phyloP scores from a whole-genome alignment of 306 rosid genomes.

The Glycine latifolia region DNA sequence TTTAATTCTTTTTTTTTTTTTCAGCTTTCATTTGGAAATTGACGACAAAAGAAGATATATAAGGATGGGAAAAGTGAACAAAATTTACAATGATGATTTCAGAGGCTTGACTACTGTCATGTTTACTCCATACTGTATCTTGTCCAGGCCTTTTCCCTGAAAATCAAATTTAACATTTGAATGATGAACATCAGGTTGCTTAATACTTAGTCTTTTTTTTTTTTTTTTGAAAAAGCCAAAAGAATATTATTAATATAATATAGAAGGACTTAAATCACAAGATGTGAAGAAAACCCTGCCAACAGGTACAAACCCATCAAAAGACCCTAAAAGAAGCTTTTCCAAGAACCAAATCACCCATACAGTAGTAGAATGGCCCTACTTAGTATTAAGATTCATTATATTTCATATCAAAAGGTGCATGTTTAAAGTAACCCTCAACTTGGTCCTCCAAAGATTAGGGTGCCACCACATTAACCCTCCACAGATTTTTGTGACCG shows the following conservation, averaged over 20 bases:
- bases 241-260: too few species aligned
- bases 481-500: neutral
- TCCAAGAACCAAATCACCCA: too few species aligned
- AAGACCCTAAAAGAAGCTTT: too few species aligned
- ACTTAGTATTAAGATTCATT: constrained; percentile 12
- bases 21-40: constrained; percentile 33
- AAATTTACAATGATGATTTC: constrained; percentile 78
- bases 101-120: constrained; percentile 71
- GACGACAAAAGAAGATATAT: constrained; percentile 6
- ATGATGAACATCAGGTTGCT: constrained; percentile 22
- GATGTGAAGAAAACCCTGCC: too few species aligned
- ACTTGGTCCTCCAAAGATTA: neutral
- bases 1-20: neutral
- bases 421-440: constrained; percentile 23
- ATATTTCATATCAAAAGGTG: constrained; percentile 39
- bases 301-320: too few species aligned
- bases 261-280: too few species aligned
- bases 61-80: constrained; percentile 37
- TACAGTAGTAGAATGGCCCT: too few species aligned
- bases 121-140: constrained; percentile 75
- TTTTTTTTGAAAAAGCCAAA: too few species aligned
- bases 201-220: constrained; percentile 3
- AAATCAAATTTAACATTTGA: constrained; percentile 47
- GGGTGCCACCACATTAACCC: neutral
- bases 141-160: constrained; percentile 82